phyloP scores from a whole-genome alignment of 208 protist genomes.

The Spongospora subterranea region DNA sequence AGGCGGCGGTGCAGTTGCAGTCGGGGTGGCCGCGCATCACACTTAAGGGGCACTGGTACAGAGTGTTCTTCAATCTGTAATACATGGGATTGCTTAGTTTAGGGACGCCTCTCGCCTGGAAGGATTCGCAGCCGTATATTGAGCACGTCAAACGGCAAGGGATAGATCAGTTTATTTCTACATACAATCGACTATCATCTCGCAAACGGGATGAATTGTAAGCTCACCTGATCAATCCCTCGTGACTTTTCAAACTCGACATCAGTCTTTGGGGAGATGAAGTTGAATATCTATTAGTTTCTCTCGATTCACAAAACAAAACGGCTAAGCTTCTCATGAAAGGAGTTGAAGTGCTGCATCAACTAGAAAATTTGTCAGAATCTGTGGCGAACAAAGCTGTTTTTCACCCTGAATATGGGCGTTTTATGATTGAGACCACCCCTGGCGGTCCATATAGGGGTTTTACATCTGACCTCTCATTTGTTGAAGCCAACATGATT shows the following conservation, averaged over 20 bases:
- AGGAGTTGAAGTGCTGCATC: conserved; percentile 14
- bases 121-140: conserved; percentile 36
- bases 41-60: no score
- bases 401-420: conserved; percentile 66
- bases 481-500: conserved; percentile 67
- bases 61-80: no score
- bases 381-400: background rate
- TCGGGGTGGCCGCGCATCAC: no score
- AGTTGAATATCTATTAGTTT: conserved; percentile 60
- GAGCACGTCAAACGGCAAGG: conserved; percentile 59
- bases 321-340: conserved; percentile 27
- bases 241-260: background rate
- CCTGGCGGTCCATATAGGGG: conserved; percentile 65
- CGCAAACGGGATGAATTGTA: conserved; percentile 34
- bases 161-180: conserved; percentile 62
- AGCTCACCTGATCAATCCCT: background rate
- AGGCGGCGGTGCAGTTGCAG: no score
- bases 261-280: conserved; percentile 65
- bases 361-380: background rate
- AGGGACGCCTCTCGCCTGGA: conserved; percentile 56
- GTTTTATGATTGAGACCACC: conserved; percentile 69
- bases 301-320: background rate
- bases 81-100: conserved; percentile 42
- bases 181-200: conserved; percentile 12
- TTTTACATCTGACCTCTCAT: conserved; percentile 51